phyloP scores from a whole-genome alignment of 164 flowering plant species.

The Vitis labrusca region DNA sequence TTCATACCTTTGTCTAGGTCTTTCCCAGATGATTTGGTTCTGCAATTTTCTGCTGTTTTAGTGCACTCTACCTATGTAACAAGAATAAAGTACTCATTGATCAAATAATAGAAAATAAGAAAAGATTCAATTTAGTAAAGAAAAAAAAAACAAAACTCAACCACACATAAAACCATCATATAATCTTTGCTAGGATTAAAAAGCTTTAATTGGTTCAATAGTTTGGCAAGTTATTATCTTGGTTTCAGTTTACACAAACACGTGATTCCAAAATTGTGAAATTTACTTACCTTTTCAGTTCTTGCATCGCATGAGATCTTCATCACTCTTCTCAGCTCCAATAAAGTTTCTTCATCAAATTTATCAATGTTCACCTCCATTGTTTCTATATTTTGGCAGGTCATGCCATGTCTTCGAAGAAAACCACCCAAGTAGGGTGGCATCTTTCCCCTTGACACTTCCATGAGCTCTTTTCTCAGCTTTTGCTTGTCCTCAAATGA shows the following conservation, averaged over 20 bases:
- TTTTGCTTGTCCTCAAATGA: conserved; percentile 38
- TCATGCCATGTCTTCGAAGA: conserved; percentile 27
- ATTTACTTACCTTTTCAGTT: conserved; percentile 27
- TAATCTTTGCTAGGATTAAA: too few species aligned
- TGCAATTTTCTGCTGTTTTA: conserved; percentile 13
- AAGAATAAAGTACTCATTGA: not conserved
- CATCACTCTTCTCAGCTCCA: conserved; percentile 25
- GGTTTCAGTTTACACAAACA: not conserved
- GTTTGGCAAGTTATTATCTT: too few species aligned
- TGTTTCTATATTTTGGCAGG: conserved; percentile 15
- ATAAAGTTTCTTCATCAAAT: conserved; percentile 26
- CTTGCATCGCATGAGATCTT: conserved; percentile 18
- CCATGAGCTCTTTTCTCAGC: conserved; percentile 30
- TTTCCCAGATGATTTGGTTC: conserved; percentile 13
- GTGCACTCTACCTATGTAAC: conserved; percentile 21
- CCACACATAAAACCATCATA: too few species aligned
- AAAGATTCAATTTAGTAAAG: not conserved
- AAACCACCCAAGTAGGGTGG: conserved; percentile 15
- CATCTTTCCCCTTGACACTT: conserved; percentile 22
- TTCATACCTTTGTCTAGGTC: conserved; percentile 41
- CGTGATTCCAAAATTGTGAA: not conserved
- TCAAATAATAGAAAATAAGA: not conserved
- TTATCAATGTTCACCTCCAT: conserved; percentile 24
- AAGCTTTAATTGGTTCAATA: too few species aligned
- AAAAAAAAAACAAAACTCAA: not conserved